phyloP scores from a whole-genome alignment of 73 alveolate species.

The Paramecium sonneborni region DNA sequence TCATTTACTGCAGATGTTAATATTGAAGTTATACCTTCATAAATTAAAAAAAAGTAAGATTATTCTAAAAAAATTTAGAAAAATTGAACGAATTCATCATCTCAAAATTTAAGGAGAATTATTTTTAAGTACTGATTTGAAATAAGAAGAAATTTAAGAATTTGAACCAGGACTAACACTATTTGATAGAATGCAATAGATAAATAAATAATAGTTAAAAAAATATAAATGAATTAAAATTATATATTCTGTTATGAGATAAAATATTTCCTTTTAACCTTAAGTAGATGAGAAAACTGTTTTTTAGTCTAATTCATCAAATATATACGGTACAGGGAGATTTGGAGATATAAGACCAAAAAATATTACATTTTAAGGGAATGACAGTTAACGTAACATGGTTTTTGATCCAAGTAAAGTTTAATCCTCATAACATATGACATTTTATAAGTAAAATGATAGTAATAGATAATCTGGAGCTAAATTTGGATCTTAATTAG shows the following conservation, averaged over 20 bases:
- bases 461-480: neutral
- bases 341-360: slow-evolving; percentile 39
- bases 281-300: neutral
- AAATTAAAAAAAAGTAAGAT: neutral
- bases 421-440: neutral
- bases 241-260: neutral
- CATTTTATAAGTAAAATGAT: slow-evolving; percentile 3
- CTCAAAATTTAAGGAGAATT: neutral
- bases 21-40: neutral
- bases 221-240: neutral
- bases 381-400: neutral
- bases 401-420: neutral
- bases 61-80: neutral
- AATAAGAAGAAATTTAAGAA: neutral
- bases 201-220: neutral
- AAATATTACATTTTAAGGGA: neutral
- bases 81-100: neutral
- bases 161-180: neutral
- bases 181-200: slow-evolving; percentile 15
- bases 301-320: neutral
- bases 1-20: slow-evolving; percentile 15
- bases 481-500: neutral
- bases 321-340: slow-evolving; percentile 4
- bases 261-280: neutral
- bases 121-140: neutral